Evolutionary conservation across 768 basidiomycete species (phyloP).

Genomic region (Baorangia bicolor): DNA sequence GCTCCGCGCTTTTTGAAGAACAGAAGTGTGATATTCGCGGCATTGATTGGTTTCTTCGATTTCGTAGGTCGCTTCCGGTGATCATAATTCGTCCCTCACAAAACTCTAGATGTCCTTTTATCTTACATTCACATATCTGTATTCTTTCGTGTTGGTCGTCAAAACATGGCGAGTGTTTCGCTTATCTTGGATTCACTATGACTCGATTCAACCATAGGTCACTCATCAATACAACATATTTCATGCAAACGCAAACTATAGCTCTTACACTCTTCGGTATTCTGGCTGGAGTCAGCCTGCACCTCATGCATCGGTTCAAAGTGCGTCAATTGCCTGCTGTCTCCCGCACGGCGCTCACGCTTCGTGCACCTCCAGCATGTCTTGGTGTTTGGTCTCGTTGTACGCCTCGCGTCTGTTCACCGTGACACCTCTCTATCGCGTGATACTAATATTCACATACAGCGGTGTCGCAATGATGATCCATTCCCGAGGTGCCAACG

Average conservation of each 20-base stretch:
- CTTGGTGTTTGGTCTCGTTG: slow-evolving; percentile 54
- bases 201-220: slow-evolving; percentile 40
- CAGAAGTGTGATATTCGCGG: slow-evolving; percentile 55
- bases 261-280: slow-evolving; percentile 65
- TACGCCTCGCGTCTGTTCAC: slow-evolving; percentile 49
- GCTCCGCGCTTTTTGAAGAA: slow-evolving; percentile 59
- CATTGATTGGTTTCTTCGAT: slow-evolving; percentile 62
- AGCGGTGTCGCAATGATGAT: slow-evolving; percentile 71
- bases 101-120: slow-evolving; percentile 55
- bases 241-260: slow-evolving; percentile 57
- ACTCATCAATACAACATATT: slow-evolving; percentile 59
- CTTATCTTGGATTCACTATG: not conserved
- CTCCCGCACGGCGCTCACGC: not conserved
- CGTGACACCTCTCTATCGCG: not conserved
- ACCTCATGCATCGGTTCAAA: slow-evolving; percentile 54
- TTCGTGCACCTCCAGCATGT: slow-evolving; percentile 33
- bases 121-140: slow-evolving; percentile 72
- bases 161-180: slow-evolving; percentile 42
- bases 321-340: slow-evolving; percentile 23
- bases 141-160: slow-evolving; percentile 59
- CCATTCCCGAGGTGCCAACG: slow-evolving; percentile 61
- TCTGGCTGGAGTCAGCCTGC: slow-evolving; percentile 55
- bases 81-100: slow-evolving; percentile 2
- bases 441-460: not conserved
- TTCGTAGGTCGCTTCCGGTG: slow-evolving; percentile 38